Evolutionary conservation across 2,329 filamentous ascomycete species (phyloP).

Genomic region (Ophiobolus disseminans): DNA sequence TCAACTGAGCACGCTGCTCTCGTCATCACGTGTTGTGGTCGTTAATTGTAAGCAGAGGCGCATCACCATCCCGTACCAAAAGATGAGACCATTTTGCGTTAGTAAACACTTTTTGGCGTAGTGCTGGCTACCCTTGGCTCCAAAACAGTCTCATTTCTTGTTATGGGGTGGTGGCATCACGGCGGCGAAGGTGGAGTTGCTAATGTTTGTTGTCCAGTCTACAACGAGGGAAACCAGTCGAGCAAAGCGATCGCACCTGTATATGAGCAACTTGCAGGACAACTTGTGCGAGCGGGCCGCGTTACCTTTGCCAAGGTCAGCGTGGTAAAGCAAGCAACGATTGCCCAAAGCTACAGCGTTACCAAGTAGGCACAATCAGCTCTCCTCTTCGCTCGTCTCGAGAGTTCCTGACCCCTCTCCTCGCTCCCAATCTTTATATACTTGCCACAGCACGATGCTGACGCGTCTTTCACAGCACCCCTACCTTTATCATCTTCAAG

Average conservation of each 20-base stretch:
- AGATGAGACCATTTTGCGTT: no score
- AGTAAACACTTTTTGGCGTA: no score
- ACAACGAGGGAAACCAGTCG: constrained; percentile 83
- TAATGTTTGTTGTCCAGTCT: constrained; percentile 65
- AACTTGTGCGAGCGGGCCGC: constrained; percentile 72
- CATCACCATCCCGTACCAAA: no score
- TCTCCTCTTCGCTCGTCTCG: not conserved
- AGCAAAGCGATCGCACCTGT: constrained; percentile 84
- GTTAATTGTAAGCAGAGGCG: constrained; percentile 76
- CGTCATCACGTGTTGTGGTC: constrained; percentile 79
- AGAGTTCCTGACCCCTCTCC: no score
- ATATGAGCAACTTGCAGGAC: constrained; percentile 76
- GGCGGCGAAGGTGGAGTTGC: constrained; percentile 29
- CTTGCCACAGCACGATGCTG: not conserved
- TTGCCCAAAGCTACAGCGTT: constrained; percentile 76
- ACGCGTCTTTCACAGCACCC: constrained; percentile 62
- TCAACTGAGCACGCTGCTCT: constrained; percentile 65
- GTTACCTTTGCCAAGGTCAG: constrained; percentile 90
- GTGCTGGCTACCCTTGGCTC: no score
- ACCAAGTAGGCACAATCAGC: constrained; percentile 61
- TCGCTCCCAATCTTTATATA: no score
- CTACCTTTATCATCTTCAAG: constrained; percentile 86
- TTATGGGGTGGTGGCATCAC: no score
- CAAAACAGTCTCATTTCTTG: no score
- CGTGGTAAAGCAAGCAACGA: constrained; percentile 75